Evolutionary conservation across 2,329 filamentous ascomycete species (phyloP).

Genomic region (Aspergillus luchuensis): DNA sequence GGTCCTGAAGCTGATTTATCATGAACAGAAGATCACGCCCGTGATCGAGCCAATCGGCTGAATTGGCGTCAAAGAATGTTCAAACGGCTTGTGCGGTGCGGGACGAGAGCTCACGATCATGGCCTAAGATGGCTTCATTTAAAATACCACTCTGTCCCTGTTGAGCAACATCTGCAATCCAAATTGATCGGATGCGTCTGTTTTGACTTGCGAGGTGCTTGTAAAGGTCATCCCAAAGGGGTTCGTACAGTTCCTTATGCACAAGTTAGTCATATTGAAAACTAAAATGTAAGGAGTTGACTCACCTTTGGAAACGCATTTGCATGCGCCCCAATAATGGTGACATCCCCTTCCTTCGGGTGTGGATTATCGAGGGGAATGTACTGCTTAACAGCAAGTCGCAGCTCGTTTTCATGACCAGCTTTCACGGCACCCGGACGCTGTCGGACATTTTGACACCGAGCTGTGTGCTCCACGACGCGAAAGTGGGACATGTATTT

Average conservation of each 20-base stretch:
- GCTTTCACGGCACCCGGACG: conserved; percentile 12
- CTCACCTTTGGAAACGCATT: background rate
- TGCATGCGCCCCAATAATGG: background rate
- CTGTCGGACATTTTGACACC: conserved; percentile 13
- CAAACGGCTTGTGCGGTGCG: no score
- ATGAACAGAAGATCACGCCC: no score
- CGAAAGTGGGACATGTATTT: background rate
- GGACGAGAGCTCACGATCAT: no score
- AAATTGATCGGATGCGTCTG: conserved; percentile 53
- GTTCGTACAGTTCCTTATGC: background rate
- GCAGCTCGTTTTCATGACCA: conserved; percentile 12
- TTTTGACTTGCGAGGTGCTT: background rate
- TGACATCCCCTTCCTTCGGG: background rate
- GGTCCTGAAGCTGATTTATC: no score
- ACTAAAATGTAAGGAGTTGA: background rate
- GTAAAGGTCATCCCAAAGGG: background rate
- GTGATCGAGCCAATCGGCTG: no score
- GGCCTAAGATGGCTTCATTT: conserved; percentile 56
- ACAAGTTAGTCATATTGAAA: background rate
- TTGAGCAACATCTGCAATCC: conserved; percentile 77
- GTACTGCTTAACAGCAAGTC: conserved; percentile 9
- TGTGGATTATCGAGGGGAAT: background rate
- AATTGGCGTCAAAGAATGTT: no score
- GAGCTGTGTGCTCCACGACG: conserved; percentile 12
- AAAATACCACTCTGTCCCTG: conserved; percentile 73